These are phyloP conservation scores for Cladosporium cucumerinum DNA, from an alignment of 2,329 filamentous ascomycete species.

Conservation along the genomic window DNA sequence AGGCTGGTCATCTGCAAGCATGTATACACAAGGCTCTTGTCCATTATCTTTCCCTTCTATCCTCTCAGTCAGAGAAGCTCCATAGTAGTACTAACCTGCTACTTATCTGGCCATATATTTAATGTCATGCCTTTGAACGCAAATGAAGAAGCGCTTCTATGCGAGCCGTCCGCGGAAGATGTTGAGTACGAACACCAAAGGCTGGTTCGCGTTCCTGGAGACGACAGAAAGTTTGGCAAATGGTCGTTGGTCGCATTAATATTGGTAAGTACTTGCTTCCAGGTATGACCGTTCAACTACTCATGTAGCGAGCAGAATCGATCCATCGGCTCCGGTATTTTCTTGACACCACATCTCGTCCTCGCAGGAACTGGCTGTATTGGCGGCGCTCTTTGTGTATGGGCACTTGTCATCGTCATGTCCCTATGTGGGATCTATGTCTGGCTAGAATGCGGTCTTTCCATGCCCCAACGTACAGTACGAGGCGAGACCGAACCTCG, in stretches of 20 bases:
- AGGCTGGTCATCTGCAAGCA: neutral
- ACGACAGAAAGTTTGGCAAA: conserved; percentile 22
- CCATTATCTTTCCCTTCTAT: neutral
- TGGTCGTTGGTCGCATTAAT: conserved; percentile 27
- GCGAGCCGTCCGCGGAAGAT: conserved; percentile 16
- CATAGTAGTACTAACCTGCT: neutral
- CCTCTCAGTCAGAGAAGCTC: neutral
- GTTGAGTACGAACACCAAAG: conserved; percentile 22
- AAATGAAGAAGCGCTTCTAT: conserved; percentile 21
- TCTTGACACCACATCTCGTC: conserved; percentile 27
- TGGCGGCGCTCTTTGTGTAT: conserved; percentile 39
- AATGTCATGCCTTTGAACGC: conserved; percentile 22
- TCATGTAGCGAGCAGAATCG: conserved; percentile 20
- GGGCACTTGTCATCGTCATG: conserved; percentile 42
- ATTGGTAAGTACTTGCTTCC: conserved; percentile 10
- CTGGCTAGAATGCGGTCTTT: conserved; percentile 47
- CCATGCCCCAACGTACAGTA: conserved; percentile 42
- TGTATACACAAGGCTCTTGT: neutral
- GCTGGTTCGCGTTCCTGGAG: conserved; percentile 20
- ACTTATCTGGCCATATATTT: neutral
- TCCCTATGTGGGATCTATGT: conserved; percentile 35
- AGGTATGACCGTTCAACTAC: neutral
- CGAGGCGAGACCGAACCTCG: conserved; percentile 39
- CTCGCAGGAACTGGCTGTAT: conserved; percentile 27
- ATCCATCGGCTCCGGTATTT: conserved; percentile 31